Evolutionary conservation across 176 grass and related monocot genomes (phyloP).

Genomic region (Oryza punctata): DNA sequence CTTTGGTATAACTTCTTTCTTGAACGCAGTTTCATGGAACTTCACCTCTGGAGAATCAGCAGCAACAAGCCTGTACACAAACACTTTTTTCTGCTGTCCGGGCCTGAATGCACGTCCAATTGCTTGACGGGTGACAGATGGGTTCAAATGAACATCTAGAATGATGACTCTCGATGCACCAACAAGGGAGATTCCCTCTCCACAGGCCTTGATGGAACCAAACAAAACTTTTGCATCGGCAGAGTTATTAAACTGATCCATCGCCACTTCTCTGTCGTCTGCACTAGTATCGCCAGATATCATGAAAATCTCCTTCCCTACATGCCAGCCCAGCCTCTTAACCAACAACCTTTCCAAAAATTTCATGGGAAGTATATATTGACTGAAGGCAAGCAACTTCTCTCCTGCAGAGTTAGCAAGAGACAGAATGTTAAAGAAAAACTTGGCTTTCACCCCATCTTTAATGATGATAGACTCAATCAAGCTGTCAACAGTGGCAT

Average conservation of each 20-base stretch:
- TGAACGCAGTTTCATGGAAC: slow-evolving; percentile 65
- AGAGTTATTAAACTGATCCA: slow-evolving; percentile 86
- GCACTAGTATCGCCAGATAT: slow-evolving; percentile 72
- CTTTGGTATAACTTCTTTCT: slow-evolving; percentile 84
- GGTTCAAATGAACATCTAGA: slow-evolving; percentile 93
- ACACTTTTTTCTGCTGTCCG: slow-evolving; percentile 83
- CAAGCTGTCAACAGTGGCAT: slow-evolving; percentile 57
- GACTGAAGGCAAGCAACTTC: slow-evolving; percentile 87
- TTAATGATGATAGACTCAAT: slow-evolving; percentile 51
- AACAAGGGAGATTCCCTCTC: slow-evolving; percentile 89
- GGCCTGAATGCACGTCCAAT: slow-evolving; percentile 91
- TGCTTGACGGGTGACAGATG: slow-evolving; percentile 93
- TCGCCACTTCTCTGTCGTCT: slow-evolving; percentile 76
- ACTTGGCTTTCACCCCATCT: slow-evolving; percentile 88
- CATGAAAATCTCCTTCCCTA: slow-evolving; percentile 88
- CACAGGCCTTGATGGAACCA: slow-evolving; percentile 96
- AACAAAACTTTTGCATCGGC: slow-evolving; percentile 85
- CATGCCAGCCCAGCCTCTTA: slow-evolving; percentile 75
- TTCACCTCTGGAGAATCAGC: slow-evolving; percentile 67
- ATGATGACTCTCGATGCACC: slow-evolving; percentile 88
- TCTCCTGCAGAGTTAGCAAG: slow-evolving; percentile 79
- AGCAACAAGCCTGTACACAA: slow-evolving; percentile 85
- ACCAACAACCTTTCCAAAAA: slow-evolving; percentile 91
- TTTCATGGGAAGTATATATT: slow-evolving; percentile 83
- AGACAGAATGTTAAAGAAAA: slow-evolving; percentile 81